Conservation (phyloP, 164 flowering plant genomes). For the Piper betle region DNA sequence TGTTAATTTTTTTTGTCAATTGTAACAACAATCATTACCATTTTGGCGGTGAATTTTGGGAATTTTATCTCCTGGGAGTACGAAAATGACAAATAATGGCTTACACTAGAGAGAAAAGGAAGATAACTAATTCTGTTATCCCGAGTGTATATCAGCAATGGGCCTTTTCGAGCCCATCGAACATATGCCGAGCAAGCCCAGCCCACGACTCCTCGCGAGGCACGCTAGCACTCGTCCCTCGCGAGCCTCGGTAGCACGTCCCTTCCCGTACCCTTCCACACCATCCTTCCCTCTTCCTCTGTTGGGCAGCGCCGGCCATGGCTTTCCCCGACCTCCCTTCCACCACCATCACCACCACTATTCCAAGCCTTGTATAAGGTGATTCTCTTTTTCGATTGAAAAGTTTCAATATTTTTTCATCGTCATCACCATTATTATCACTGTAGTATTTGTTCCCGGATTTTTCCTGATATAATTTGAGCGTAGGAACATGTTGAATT, state of each 20-base stretch:
- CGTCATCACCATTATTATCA: not conserved
- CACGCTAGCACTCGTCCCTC: not conserved
- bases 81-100: too few species aligned
- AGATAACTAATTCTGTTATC: too few species aligned
- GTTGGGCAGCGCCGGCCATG: conserved; percentile 11
- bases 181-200: too few species aligned
- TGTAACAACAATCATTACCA: too few species aligned
- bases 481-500: conserved; percentile 38
- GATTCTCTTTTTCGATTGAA: not conserved
- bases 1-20: too few species aligned
- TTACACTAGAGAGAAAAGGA: too few species aligned
- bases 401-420: not conserved
- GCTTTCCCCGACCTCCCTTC: conserved; percentile 13
- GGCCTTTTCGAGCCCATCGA: not conserved
- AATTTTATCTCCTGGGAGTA: too few species aligned
- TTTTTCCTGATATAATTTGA: not conserved
- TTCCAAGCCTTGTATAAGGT: conserved; percentile 29
- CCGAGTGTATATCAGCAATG: too few species aligned
- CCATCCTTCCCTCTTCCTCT: not conserved
- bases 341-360: conserved; percentile 19
- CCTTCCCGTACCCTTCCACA: not conserved
- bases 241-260: not conserved
- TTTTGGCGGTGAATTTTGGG: too few species aligned
- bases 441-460: conserved; percentile 2
- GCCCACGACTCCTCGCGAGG: not conserved